phyloP scores from a whole-genome alignment of 2,329 filamentous ascomycete species.

The Penicillium crustosum region DNA sequence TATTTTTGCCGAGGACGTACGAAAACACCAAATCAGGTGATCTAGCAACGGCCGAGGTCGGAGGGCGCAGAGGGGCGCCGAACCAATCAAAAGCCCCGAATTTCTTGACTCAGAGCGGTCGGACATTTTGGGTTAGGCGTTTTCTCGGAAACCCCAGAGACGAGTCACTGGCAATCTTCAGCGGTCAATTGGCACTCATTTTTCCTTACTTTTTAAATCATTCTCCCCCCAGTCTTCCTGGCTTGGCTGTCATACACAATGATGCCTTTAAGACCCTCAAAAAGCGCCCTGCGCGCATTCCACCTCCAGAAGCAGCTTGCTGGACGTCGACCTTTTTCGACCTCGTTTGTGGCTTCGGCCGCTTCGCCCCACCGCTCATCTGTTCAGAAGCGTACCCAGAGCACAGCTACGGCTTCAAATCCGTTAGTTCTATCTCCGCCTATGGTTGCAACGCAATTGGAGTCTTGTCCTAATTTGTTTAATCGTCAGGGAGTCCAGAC shows the following conservation, averaged over 20 bases:
- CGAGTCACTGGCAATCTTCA: constrained; percentile 21
- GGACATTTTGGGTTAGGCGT: constrained; percentile 22
- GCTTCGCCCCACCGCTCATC: constrained; percentile 49
- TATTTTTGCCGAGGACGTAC: constrained; percentile 6
- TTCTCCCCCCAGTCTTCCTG: constrained; percentile 25
- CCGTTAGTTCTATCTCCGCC: constrained; percentile 49
- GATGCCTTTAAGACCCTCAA: constrained; percentile 53
- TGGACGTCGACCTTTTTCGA: constrained; percentile 45
- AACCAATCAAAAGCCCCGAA: constrained; percentile 29
- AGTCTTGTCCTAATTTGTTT: constrained; percentile 9
- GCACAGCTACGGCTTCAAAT: constrained; percentile 51
- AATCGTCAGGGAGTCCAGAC: constrained; percentile 53
- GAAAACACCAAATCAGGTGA: constrained; percentile 20
- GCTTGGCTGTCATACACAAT: constrained; percentile 44
- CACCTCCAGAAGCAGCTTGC: constrained; percentile 43
- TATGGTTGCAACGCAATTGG: constrained; percentile 14
- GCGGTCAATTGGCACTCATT: constrained; percentile 26
- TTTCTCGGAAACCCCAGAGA: constrained; percentile 25
- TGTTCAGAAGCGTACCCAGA: constrained; percentile 47
- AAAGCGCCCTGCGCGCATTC: constrained; percentile 49
- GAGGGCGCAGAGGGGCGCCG: constrained; percentile 22
- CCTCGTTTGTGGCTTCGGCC: constrained; percentile 46
- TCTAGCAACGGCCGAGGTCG: constrained; percentile 30
- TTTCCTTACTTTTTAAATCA: constrained; percentile 21
- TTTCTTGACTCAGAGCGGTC: constrained; percentile 27